Evolutionary conservation across 2,329 filamentous ascomycete species (phyloP), one percentile per base, ranked within the genome.

Genomic region (Ophiostoma australiae): DNA sequence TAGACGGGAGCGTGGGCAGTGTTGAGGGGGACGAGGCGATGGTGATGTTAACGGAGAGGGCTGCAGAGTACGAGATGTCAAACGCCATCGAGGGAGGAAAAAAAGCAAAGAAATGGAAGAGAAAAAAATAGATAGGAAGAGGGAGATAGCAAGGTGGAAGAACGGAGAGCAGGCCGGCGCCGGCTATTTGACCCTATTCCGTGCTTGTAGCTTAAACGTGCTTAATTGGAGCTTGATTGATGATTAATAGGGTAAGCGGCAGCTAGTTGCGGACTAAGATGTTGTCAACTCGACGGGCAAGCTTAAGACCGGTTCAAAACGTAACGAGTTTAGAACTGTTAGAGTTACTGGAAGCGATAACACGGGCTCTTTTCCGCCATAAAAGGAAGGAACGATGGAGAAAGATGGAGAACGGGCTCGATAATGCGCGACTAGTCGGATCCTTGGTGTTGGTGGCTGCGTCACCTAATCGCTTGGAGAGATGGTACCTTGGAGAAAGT

Each of bases 21-120:
- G 27, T 6, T 39, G 63, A 39, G 31, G 67, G 44, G 31, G 70
- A 39, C 31, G 41, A 41, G 27, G 27, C 37, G n/a, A 72, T 65
- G 10, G 7, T 31, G 69, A 72, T 37, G 67, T 61, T n/a, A 20
- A 72, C 52, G 3, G 41, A 41, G 44, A 72, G 71, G 35, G 71
- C 70, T 23, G 69, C 39, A 4, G 71, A 69, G 33, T 58, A 39
- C 17, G 23, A 27, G 23, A 72, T 31, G 23, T 69, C 48, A 15
- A 33, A 52, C 37, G 58, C 52, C 61, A 70, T 72, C 63, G 39
- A 27, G 52, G 52, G 31, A 31, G 20, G 15, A 41, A 66, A 41
- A 11, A 15, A 23, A 41, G n/a, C 48, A 65, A 17, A 63, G n/a
- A 35, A 23, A 31, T 27, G 27, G 10, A 67, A 20, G 5, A 55